Evolutionary conservation across 345 rosid genomes (phyloP).

Genomic region (Rhodamnia argentea): DNA sequence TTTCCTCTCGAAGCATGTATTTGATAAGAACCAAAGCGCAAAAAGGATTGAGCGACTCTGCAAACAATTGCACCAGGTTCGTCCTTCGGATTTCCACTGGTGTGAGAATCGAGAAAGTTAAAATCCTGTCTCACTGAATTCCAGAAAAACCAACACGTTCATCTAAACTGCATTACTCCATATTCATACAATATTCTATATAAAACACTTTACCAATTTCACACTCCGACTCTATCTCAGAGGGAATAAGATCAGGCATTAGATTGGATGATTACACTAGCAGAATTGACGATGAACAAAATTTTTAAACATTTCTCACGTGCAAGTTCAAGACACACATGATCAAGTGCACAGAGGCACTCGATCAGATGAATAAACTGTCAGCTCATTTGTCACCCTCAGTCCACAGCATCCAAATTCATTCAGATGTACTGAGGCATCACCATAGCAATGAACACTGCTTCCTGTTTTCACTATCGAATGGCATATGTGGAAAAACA

Average conservation of each 20-base stretch:
- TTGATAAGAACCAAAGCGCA: constrained; percentile 91
- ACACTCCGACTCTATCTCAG: not conserved
- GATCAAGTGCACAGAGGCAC: not conserved
- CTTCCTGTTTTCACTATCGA: not conserved
- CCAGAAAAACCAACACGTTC: not conserved
- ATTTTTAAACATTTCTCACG: not conserved
- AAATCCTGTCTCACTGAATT: not conserved
- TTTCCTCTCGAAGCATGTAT: constrained; percentile 84
- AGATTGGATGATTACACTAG: not conserved
- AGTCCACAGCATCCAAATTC: not conserved
- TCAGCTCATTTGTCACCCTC: not conserved
- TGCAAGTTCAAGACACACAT: not conserved
- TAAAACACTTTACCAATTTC: not conserved
- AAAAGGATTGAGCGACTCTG: constrained; percentile 83
- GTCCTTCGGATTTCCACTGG: constrained; percentile 93
- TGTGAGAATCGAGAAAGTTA: constrained; percentile 4
- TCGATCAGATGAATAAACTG: not conserved
- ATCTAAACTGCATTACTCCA: not conserved
- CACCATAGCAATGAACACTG: not conserved
- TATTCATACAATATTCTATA: not conserved
- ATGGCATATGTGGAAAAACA: not conserved
- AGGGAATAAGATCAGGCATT: not conserved
- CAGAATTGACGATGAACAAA: not conserved
- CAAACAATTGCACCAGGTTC: constrained; percentile 96
- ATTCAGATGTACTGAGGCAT: not conserved